Base-by-base conservation (phyloP, 2,329 filamentous ascomycete species). In the Septoria linicola region DNA sequence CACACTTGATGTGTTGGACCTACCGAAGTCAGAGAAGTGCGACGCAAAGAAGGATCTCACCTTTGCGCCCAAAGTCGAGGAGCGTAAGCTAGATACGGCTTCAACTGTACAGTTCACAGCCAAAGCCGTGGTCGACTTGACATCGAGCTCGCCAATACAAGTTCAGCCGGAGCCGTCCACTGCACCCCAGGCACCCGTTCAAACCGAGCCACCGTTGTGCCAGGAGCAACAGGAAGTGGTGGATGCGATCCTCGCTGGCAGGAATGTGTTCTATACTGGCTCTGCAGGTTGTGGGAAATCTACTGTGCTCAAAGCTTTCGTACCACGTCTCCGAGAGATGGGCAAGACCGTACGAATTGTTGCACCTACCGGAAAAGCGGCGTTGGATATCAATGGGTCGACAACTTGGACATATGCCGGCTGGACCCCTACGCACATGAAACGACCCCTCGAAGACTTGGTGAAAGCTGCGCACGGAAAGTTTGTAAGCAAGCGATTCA, bases 261-360 rank as follows among this genome's bases (percentile, higher is more conserved):
- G 62, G 1, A 85, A 85, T 47, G 78, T 85, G 8, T 86, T 85
- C 61, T 85, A 80, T 58, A 85, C 81, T 0, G 82, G 83, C 7
- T 81, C 80, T 0, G 83, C 82, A 11, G 82, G 82, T 0, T 79
- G 75, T 39, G 81, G 80, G 2, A 83, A 83, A 60, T 80, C 77
- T 0, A 79, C 78, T 0, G 76, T 82, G 1, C 66, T 83, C 0
- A 76, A 75, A 51, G 72, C 72, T 6, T 76, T 80, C 32, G 73
- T 73, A 2, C 66, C 62, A 5, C 63, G 67, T 4, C 67, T 81
- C 1, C 51, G 55, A 7, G 57, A 55, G 0, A 59, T 52, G 51
- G 69, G 70, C 0, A 70, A 66, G 31, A 59, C 16, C 0, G 80
- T 84, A 3, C 59, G 72, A 2, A 75, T 85, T 23, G 58, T 83